Percentiles rank a stretch among this genome's conserved stretches.
Conservation (phyloP, 73 alveolate species). For the Urostyla sp. region DNA sequence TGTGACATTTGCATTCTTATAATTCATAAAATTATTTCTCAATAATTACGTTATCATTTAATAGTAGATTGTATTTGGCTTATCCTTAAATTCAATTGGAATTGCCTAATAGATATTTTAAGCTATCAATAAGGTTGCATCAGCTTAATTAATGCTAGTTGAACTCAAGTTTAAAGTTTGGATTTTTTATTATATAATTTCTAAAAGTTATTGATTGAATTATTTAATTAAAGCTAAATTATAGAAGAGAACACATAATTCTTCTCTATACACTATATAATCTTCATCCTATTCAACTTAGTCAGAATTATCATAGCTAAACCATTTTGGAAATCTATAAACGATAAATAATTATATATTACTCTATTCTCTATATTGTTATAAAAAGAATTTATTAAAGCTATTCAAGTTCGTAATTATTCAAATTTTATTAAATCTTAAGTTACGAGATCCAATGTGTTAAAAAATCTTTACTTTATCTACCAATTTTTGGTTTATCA, state of each 20-base stretch:
- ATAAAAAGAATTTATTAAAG: neutral
- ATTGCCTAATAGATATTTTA: slow-evolving; percentile 24
- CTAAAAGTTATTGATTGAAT: slow-evolving; percentile 12
- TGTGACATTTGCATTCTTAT: slow-evolving; percentile 17
- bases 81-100: neutral
- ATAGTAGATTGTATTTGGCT: neutral
- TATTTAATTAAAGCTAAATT: slow-evolving; percentile 7
- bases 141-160: slow-evolving; percentile 40
- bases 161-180: slow-evolving; percentile 6
- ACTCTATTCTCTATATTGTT: slow-evolving; percentile 17
- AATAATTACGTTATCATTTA: slow-evolving; percentile 6
- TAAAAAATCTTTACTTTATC: neutral
- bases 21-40: neutral
- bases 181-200: neutral
- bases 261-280: slow-evolving; percentile 25
- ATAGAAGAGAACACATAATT: neutral
- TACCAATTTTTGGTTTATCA: slow-evolving; percentile 47
- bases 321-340: slow-evolving; percentile 40
- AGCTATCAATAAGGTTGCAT: slow-evolving; percentile 19
- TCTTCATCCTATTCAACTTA: slow-evolving; percentile 31
- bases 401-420: neutral
- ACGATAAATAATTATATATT: no score
- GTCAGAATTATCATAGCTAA: slow-evolving; percentile 5
- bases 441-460: slow-evolving; percentile 3
- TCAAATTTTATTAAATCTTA: neutral